Conservation (phyloP, 2,329 filamentous ascomycete species). For the Didymella lethalis region DNA sequence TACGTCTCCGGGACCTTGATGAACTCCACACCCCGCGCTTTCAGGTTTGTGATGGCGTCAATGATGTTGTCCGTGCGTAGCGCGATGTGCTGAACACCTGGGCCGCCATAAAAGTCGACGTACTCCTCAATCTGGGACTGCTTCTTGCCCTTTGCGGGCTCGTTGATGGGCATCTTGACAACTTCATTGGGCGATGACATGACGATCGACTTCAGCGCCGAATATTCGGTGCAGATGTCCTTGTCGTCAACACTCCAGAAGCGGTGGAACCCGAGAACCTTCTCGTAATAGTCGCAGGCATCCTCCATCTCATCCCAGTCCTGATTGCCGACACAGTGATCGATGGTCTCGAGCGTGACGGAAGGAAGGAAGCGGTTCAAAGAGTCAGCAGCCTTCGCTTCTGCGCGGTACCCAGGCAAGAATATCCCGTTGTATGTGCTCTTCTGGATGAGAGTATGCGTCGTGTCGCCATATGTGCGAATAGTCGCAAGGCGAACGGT, state of each 20-base stretch:
- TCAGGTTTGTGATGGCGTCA: constrained; percentile 75
- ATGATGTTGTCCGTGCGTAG: constrained; percentile 85
- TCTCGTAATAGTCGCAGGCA: constrained; percentile 78
- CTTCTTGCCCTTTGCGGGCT: constrained; percentile 88
- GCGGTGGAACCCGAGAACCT: constrained; percentile 88
- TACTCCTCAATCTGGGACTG: constrained; percentile 91
- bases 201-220: constrained; percentile 85
- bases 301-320: constrained; percentile 88
- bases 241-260: constrained; percentile 98
- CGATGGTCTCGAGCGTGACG: constrained; percentile 76
- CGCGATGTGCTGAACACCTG: constrained; percentile 93
- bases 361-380: constrained; percentile 64
- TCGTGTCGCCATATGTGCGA: constrained; percentile 92
- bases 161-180: constrained; percentile 99
- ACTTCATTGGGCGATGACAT: constrained; percentile 85
- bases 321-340: constrained; percentile 98
- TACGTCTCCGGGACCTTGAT: constrained; percentile 89
- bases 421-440: constrained; percentile 75
- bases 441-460: constrained; percentile 86
- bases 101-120: constrained; percentile 85
- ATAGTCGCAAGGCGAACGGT: constrained; percentile 79
- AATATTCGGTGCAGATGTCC: constrained; percentile 92
- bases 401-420: constrained; percentile 79
- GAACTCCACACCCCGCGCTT: constrained; percentile 89
- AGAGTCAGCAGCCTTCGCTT: constrained; percentile 55